Percentiles rank a stretch among this genome's conserved stretches.
phyloP scores from a whole-genome alignment of 2,329 filamentous ascomycete genomes.

The Fusarium keratoplasticum region DNA sequence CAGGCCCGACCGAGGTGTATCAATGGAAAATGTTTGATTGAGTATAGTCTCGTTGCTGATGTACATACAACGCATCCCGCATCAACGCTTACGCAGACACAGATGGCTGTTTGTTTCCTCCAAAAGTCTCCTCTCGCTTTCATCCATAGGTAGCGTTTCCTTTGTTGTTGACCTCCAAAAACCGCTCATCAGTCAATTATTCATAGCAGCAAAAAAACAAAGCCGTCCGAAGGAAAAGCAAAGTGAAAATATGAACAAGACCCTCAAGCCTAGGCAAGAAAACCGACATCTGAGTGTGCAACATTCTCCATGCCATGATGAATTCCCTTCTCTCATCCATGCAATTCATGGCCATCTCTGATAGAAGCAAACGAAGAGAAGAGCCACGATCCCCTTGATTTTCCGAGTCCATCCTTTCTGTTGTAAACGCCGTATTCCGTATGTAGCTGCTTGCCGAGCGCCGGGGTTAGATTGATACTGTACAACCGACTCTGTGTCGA shows the following conservation, averaged over 20 bases:
- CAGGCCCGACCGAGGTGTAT: neutral
- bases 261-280: constrained; percentile 8
- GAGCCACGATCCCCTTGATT: constrained; percentile 34
- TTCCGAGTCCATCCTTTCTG: constrained; percentile 43
- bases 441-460: constrained; percentile 36
- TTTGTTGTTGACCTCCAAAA: constrained; percentile 16
- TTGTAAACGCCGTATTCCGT: constrained; percentile 43
- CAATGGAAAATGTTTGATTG: neutral
- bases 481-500: constrained; percentile 36
- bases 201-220: constrained; percentile 21
- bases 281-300: constrained; percentile 5
- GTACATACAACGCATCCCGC: neutral
- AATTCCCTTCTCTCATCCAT: constrained; percentile 33
- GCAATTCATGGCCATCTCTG: constrained; percentile 22
- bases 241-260: constrained; percentile 9
- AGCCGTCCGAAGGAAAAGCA: constrained; percentile 15
- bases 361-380: constrained; percentile 27
- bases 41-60: constrained; percentile 9
- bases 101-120: neutral
- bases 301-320: constrained; percentile 3
- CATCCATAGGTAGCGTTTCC: neutral
- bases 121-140: neutral
- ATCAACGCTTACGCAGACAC: constrained; percentile 3
- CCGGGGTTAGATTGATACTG: constrained; percentile 36
- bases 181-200: constrained; percentile 32